Conservation (phyloP, 768 basidiomycete genomes). For the Candolleomyces eurysporus region DNA sequence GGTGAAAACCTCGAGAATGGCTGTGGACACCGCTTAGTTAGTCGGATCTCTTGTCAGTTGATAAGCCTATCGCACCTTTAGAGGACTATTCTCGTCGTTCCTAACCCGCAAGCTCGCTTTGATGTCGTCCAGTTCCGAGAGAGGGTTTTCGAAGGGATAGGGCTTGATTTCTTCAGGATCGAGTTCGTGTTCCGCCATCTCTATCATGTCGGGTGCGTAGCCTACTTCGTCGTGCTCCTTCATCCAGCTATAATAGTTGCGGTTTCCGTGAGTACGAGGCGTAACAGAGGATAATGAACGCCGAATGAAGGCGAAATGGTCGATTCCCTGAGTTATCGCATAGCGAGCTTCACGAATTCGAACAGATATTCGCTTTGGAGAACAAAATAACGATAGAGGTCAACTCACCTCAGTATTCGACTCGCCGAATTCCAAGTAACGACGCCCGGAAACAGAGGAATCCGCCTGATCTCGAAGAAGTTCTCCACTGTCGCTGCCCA, state of each 20-base stretch:
- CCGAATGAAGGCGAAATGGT: too few species aligned
- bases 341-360: too few species aligned
- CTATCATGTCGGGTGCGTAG: constrained; percentile 29
- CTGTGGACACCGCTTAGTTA: not conserved
- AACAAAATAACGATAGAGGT: too few species aligned
- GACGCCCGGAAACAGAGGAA: constrained; percentile 14
- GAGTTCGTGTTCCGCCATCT: constrained; percentile 32
- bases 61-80: not conserved
- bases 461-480: constrained; percentile 31
- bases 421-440: constrained; percentile 29
- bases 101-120: constrained; percentile 3
- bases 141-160: constrained; percentile 23
- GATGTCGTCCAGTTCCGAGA: constrained; percentile 17
- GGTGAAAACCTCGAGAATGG: not conserved
- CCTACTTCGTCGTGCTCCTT: constrained; percentile 30
- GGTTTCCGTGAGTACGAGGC: too few species aligned
- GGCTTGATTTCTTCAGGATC: constrained; percentile 29
- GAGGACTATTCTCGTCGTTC: not conserved
- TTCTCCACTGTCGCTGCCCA: constrained; percentile 45
- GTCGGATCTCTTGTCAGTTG: not conserved
- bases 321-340: too few species aligned
- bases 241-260: constrained; percentile 22
- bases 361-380: too few species aligned
- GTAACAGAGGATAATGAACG: too few species aligned
- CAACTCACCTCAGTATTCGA: constrained; percentile 23